phyloP scores from a whole-genome alignment of 306 rosid genomes.

The Cicer chorassanicum region DNA sequence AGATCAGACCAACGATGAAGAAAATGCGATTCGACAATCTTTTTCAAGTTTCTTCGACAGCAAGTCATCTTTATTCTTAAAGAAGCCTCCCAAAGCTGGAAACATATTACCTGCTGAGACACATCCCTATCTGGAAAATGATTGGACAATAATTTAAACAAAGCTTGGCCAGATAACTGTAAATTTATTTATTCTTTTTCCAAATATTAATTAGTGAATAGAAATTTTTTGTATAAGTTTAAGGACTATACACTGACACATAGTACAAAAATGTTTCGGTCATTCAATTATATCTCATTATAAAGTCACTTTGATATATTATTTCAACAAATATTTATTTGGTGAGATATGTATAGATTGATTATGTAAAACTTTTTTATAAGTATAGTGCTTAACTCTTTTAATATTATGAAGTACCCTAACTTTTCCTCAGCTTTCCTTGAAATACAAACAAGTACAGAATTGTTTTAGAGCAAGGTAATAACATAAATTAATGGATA shows the following conservation, averaged over 20 bases:
- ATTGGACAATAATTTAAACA: slow-evolving; percentile 69
- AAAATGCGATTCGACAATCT: slow-evolving; percentile 59
- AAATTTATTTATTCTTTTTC: slow-evolving; percentile 45
- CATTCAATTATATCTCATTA: background rate
- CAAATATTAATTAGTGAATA: background rate
- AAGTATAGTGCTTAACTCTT: background rate
- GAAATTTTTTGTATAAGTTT: slow-evolving; percentile 6
- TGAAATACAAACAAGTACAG: too few relatives aligned
- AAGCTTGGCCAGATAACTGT: slow-evolving; percentile 52
- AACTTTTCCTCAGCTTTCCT: background rate
- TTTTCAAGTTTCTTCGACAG: slow-evolving; percentile 83
- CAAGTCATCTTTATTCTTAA: slow-evolving; percentile 82
- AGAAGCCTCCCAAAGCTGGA: slow-evolving; percentile 71
- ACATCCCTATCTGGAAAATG: slow-evolving; percentile 48
- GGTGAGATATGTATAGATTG: background rate
- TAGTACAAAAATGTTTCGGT: background rate
- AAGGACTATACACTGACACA: background rate
- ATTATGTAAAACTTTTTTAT: background rate
- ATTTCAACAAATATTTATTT: background rate
- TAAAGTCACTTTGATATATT: background rate
- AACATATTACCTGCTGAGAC: slow-evolving; percentile 48
- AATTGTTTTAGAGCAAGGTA: too few relatives aligned
- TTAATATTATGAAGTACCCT: background rate
- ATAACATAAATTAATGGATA: too few relatives aligned
- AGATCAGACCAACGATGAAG: slow-evolving; percentile 53